Evolutionary conservation across 1,139 yeast species (phyloP), one percentile per base, ranked within the genome.

Genomic region (Taiozyma onychis): DNA sequence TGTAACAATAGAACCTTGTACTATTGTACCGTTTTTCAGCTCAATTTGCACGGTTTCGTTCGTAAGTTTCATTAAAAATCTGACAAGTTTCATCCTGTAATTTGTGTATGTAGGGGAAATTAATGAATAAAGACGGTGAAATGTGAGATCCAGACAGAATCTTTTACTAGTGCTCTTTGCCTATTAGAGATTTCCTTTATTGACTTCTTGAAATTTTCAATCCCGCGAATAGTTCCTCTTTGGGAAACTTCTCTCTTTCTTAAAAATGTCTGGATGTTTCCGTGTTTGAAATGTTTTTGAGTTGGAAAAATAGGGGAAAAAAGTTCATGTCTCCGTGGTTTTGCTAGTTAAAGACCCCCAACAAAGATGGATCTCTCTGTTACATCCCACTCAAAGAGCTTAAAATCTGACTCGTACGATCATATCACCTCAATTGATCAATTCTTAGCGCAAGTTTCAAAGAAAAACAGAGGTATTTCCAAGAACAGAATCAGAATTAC

Each of bases 31-130:
- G 67, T 93, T 90, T 67, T 93, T 93, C 63, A 93, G 74, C 66
- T 93, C 99, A 27, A 93, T 88, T 49, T 95, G 93, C 8, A 93
- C 93, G 44, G 91, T 83, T 69, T 91, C 98, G 55, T 83, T 84
- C 44, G 87, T 82, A 58, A 93, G 73, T 63, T 89, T 91, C 93
- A 89, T 89, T 54, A 93, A 74, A 66, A 93, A 91, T 56, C 87
- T 76, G 18, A 81, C 84, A 44, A 82, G 66, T 67, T 82, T 81
- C 88, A 83, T 81, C 39, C 41, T 65, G 44, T 5, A 30, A 2
- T 30, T 11, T 30, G 34, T 11, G 11, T 11, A 28, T 30, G 26
- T 24, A 24, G 26, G 7, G 26, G 26, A 16, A 16, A 16, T 16
- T 16, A 16, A 16, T 16, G 18, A 16, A 16, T 16, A 16, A 14